These are phyloP conservation scores for Fusarium nodosum DNA, from an alignment of 2,329 filamentous ascomycete species.

Conservation along the genomic window DNA sequence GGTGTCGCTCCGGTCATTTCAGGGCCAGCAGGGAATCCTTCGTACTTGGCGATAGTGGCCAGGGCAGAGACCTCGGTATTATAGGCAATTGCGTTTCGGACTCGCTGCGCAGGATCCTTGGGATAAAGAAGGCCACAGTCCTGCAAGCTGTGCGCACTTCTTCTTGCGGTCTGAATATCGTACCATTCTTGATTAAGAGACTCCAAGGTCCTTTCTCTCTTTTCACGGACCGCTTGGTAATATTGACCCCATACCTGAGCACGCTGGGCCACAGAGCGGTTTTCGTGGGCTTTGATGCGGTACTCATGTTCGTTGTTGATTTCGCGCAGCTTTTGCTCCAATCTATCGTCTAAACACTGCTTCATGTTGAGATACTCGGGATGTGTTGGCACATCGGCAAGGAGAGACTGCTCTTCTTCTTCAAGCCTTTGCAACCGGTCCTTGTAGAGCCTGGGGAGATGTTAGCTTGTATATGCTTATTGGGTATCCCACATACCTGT, in stretches of 20 bases:
- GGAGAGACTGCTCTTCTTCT: conserved; percentile 73
- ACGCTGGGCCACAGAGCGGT: conserved; percentile 82
- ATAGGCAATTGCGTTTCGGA: conserved; percentile 89
- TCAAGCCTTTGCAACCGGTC: conserved; percentile 88
- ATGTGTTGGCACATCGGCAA: conserved; percentile 77
- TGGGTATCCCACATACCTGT: conserved; percentile 67
- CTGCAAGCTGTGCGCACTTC: conserved; percentile 82
- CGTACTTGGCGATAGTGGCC: conserved; percentile 91
- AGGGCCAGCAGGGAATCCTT: conserved; percentile 96
- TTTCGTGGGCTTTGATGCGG: conserved; percentile 79
- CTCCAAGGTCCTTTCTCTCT: conserved; percentile 83
- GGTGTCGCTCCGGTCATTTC: conserved; percentile 79
- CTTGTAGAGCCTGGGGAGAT: conserved; percentile 75
- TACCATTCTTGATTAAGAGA: conserved; percentile 91
- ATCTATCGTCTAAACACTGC: conserved; percentile 84
- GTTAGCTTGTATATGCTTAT: conserved; percentile 39
- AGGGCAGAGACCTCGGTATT: conserved; percentile 95
- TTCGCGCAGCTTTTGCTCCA: conserved; percentile 82
- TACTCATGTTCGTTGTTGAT: conserved; percentile 81
- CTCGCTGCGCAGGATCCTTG: conserved; percentile 79
- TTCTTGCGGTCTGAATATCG: conserved; percentile 89
- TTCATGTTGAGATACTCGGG: conserved; percentile 93
- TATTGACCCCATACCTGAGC: conserved; percentile 91
- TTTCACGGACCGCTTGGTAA: conserved; percentile 86
- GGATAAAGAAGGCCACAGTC: conserved; percentile 88